These are phyloP conservation scores for Aspergillus cejpii DNA, from an alignment of 2,329 filamentous ascomycete genomes.

Conservation along the genomic window DNA sequence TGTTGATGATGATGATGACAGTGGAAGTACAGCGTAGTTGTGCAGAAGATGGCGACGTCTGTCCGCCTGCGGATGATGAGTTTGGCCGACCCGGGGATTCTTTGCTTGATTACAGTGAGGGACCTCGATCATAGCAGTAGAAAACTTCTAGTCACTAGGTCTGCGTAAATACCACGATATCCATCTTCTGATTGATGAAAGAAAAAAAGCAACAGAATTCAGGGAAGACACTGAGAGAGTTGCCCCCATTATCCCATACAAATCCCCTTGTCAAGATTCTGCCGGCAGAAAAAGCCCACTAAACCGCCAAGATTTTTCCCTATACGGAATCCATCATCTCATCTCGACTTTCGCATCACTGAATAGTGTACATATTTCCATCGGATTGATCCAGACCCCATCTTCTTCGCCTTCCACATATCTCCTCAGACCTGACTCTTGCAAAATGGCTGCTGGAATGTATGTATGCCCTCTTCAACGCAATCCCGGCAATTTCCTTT, in stretches of 20 bases:
- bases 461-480: conserved; percentile 7
- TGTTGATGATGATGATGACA: not conserved
- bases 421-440: not conserved
- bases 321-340: not conserved
- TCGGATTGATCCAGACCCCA: not conserved
- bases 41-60: not conserved
- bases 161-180: not conserved
- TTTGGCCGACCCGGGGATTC: not conserved
- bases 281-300: not conserved
- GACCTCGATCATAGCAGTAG: not conserved
- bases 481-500: not conserved
- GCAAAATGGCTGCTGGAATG: conserved; percentile 21
- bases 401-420: not conserved
- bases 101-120: not conserved
- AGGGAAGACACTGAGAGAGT: too few species aligned
- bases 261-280: not conserved
- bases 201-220: too few species aligned
- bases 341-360: not conserved
- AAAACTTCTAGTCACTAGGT: too few species aligned
- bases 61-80: not conserved
- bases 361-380: not conserved
- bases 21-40: not conserved
- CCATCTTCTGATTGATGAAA: not conserved
- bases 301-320: not conserved
- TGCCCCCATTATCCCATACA: too few species aligned